These are phyloP conservation scores for Viridothelium virens DNA, from an alignment of 495 filamentous ascomycete species.

Conservation along the genomic window DNA sequence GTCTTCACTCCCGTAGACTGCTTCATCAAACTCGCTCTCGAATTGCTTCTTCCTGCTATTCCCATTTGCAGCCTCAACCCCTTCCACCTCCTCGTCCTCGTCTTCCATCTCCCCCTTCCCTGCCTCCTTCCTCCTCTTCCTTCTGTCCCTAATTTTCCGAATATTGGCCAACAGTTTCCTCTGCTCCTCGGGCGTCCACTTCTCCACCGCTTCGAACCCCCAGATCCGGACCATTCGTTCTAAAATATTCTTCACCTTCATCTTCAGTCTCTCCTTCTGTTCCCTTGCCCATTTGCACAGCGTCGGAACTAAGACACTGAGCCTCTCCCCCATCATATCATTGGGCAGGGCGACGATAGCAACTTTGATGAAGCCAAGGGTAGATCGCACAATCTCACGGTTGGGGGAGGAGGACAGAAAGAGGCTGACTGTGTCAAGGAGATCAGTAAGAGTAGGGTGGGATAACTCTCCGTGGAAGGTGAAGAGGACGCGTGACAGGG, in stretches of 20 bases:
- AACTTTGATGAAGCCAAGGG: conserved; percentile 94
- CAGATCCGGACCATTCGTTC: conserved; percentile 89
- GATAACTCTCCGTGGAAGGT: conserved; percentile 62
- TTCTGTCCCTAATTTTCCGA: conserved; percentile 80
- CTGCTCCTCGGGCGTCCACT: conserved; percentile 71
- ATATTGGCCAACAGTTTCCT: conserved; percentile 87
- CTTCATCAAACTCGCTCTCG: conserved; percentile 90
- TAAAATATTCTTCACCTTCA: conserved; percentile 94
- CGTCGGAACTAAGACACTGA: conserved; percentile 71
- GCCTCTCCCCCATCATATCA: conserved; percentile 62
- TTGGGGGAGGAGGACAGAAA: conserved; percentile 85
- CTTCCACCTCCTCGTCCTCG: conserved; percentile 20
- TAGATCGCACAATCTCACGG: conserved; percentile 86
- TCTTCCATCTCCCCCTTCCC: conserved; percentile 27
- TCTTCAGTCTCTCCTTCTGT: conserved; percentile 89
- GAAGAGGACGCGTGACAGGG: conserved; percentile 82
- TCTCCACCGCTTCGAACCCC: conserved; percentile 69
- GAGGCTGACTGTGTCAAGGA: conserved; percentile 86
- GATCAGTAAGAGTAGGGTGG: conserved; percentile 56
- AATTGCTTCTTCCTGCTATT: conserved; percentile 50
- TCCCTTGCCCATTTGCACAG: conserved; percentile 94
- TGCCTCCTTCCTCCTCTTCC: conserved; percentile 71
- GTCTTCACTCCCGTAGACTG: conserved; percentile 74
- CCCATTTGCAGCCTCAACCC: conserved; percentile 15
- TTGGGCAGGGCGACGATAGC: conserved; percentile 77